Percentiles rank a stretch among this genome's conserved stretches.
Conservation (phyloP, 2,329 filamentous ascomycete genomes). For the Blastomyces gilchristii region DNA sequence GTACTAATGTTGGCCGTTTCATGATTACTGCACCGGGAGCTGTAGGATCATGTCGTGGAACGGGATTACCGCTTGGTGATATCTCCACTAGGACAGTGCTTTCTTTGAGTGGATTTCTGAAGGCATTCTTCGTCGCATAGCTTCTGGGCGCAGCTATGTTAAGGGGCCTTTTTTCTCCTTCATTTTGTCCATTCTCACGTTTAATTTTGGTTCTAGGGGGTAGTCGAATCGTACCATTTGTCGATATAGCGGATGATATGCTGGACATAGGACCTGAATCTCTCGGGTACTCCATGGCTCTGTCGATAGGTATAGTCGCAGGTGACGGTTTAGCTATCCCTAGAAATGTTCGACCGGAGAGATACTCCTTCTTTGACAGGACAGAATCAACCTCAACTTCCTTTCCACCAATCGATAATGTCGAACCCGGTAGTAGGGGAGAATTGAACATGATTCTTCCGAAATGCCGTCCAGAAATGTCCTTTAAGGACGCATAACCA, state of each 20-base stretch:
- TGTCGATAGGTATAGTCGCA: conserved; percentile 9
- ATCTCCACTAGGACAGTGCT: conserved; percentile 42
- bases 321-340: conserved; percentile 19
- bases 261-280: not conserved
- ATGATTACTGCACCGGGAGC: conserved; percentile 54
- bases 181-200: conserved; percentile 10
- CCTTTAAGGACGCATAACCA: conserved; percentile 51
- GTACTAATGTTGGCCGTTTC: conserved; percentile 47
- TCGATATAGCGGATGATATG: not conserved
- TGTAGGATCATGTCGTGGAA: conserved; percentile 55
- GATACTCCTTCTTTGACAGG: conserved; percentile 50
- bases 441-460: conserved; percentile 47
- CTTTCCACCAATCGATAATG: conserved; percentile 54
- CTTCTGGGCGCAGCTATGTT: conserved; percentile 30
- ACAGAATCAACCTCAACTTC: conserved; percentile 58
- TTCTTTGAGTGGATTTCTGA: conserved; percentile 53
- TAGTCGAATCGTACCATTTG: conserved; percentile 7
- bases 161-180: conserved; percentile 32
- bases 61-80: conserved; percentile 35
- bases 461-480: conserved; percentile 54
- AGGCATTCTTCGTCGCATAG: conserved; percentile 37
- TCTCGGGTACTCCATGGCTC: conserved; percentile 13
- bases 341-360: conserved; percentile 29
- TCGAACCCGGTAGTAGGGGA: conserved; percentile 50
- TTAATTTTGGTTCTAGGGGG: conserved; percentile 18